These are phyloP conservation scores for Hyaloscypha hepaticicola DNA, from an alignment of 495 filamentous ascomycete species.

Conservation along the genomic window DNA sequence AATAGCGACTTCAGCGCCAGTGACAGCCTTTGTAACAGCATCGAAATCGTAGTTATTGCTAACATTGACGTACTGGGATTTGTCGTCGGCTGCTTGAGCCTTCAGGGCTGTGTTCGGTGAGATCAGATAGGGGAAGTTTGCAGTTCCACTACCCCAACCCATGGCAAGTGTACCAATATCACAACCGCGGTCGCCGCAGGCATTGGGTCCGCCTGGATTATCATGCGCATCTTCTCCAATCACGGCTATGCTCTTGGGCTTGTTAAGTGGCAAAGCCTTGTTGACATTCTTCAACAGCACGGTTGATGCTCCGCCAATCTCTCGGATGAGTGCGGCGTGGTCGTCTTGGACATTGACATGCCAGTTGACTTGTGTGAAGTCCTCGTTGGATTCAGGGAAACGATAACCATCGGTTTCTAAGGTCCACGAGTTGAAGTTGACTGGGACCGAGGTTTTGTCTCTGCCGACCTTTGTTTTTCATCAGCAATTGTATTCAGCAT, in stretches of 20 bases:
- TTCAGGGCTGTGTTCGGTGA: conserved; percentile 86
- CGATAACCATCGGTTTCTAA: conserved; percentile 68
- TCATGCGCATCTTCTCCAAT: conserved; percentile 83
- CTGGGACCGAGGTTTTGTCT: conserved; percentile 46
- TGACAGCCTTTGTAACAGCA: conserved; percentile 58
- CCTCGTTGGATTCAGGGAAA: conserved; percentile 59
- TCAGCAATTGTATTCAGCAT: neutral
- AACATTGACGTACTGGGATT: conserved; percentile 67
- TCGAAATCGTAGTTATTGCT: conserved; percentile 69
- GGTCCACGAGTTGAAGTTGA: conserved; percentile 91
- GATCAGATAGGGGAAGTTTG: conserved; percentile 88
- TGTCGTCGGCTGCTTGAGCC: conserved; percentile 61
- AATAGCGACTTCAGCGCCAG: conserved; percentile 68
- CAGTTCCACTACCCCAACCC: conserved; percentile 90
- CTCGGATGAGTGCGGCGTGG: conserved; percentile 69
- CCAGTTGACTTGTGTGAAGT: conserved; percentile 70
- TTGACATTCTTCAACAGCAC: conserved; percentile 86
- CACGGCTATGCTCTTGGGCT: conserved; percentile 74
- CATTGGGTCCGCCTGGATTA: conserved; percentile 79
- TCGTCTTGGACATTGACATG: conserved; percentile 81
- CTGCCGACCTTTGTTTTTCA: conserved; percentile 42
- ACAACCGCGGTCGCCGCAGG: conserved; percentile 80
- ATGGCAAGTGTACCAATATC: conserved; percentile 85
- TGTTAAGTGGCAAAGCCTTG: conserved; percentile 71
- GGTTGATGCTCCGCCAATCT: conserved; percentile 71